Percentiles rank a stretch among this genome's conserved stretches.
Evolutionary conservation across 2,329 filamentous ascomycete species (phyloP).

Genomic region (Colletotrichum godetiae): DNA sequence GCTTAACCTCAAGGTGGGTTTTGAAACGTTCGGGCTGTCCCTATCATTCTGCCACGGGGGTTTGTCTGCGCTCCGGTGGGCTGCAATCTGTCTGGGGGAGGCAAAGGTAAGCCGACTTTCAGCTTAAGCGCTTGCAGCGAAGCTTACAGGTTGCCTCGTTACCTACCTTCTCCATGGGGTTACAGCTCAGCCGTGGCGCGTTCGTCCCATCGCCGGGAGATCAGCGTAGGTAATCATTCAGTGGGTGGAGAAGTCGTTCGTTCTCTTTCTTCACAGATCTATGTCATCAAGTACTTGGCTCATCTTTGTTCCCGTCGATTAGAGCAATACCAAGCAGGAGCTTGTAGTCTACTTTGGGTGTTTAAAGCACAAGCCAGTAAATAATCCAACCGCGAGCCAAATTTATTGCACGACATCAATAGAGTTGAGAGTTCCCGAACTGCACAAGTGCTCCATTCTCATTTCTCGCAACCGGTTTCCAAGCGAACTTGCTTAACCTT

Average conservation of each 20-base stretch:
- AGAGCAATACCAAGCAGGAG: too few relatives aligned
- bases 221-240: background rate
- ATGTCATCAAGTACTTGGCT: too few relatives aligned
- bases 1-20: background rate
- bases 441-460: background rate
- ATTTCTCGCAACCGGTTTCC: background rate
- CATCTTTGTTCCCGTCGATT: too few relatives aligned
- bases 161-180: conserved; percentile 28
- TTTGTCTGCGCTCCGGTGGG: background rate
- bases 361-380: background rate
- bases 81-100: background rate
- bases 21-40: conserved; percentile 21
- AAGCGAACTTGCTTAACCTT: background rate
- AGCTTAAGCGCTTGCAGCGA: background rate
- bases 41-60: conserved; percentile 20
- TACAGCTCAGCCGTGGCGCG: conserved; percentile 7
- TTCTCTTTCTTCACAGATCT: background rate
- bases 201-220: conserved; percentile 5
- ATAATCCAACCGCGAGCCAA: background rate
- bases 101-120: background rate
- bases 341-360: background rate
- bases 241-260: background rate
- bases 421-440: background rate
- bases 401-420: background rate
- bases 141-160: background rate